These are phyloP conservation scores for Pisolithus marmoratus DNA, from an alignment of 768 basidiomycete genomes.

Conservation along the genomic window DNA sequence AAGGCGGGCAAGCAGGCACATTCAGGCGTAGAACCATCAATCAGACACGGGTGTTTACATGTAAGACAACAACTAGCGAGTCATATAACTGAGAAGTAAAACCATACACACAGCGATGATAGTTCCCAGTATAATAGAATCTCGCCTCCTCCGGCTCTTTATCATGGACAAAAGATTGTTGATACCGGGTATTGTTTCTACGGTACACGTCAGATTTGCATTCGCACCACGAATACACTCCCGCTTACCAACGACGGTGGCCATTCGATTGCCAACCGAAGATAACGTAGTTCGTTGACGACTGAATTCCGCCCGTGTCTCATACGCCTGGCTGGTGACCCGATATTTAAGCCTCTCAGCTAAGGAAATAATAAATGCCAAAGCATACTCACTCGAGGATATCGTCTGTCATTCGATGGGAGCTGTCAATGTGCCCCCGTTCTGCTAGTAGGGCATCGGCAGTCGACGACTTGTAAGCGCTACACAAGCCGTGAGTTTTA, in stretches of 20 bases:
- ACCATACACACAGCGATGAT: constrained; percentile 85
- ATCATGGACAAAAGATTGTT: constrained; percentile 91
- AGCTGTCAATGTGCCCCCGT: constrained; percentile 84
- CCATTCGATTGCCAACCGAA: constrained; percentile 81
- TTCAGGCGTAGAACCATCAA: neutral
- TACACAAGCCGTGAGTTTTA: constrained; percentile 25
- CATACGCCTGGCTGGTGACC: constrained; percentile 82
- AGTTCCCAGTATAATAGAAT: constrained; percentile 82
- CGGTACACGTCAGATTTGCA: constrained; percentile 2
- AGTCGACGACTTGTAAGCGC: constrained; percentile 86
- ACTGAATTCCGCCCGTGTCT: constrained; percentile 88
- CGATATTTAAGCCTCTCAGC: neutral
- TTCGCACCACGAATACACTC: neutral
- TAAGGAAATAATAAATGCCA: neutral
- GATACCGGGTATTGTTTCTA: constrained; percentile 91
- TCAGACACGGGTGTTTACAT: constrained; percentile 1
- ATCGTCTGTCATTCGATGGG: constrained; percentile 92
- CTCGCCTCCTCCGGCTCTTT: constrained; percentile 81
- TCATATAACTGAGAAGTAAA: constrained; percentile 46
- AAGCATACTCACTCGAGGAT: constrained; percentile 64
- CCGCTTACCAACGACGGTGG: constrained; percentile 68
- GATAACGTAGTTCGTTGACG: constrained; percentile 72
- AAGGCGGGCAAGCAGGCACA: neutral
- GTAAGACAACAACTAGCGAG: constrained; percentile 15
- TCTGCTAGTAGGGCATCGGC: constrained; percentile 86